These are phyloP conservation scores for Pseudonitzschia multiseries DNA, from an alignment of 108 stramenopile species.

Conservation along the genomic window DNA sequence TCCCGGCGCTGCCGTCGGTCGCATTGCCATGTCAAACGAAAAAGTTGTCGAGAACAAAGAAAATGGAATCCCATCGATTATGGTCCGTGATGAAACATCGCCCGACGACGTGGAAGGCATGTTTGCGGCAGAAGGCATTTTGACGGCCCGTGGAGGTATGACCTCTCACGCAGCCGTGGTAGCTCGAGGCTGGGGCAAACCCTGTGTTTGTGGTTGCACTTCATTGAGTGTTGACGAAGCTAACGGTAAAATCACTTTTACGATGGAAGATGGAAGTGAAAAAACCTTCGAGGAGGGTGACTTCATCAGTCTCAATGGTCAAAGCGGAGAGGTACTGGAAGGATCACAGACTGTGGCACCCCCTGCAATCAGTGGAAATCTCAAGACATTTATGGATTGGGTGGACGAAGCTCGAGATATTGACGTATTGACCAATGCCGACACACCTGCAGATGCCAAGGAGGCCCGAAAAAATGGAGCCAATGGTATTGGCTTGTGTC, in stretches of 20 bases:
- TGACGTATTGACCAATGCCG: constrained; percentile 84
- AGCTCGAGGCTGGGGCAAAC: constrained; percentile 91
- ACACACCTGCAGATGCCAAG: constrained; percentile 78
- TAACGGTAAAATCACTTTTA: constrained; percentile 52
- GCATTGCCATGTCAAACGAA: constrained; percentile 75
- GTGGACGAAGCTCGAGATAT: constrained; percentile 59
- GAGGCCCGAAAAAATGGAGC: constrained; percentile 77
- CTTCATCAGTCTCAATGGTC: constrained; percentile 74
- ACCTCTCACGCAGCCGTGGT: constrained; percentile 88
- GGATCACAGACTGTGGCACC: constrained; percentile 46
- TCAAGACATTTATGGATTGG: constrained; percentile 65
- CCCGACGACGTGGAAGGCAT: constrained; percentile 87
- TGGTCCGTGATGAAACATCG: constrained; percentile 78
- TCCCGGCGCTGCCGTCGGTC: constrained; percentile 59
- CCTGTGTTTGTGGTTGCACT: constrained; percentile 82
- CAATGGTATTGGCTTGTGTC: constrained; percentile 80
- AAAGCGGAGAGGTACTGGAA: constrained; percentile 74
- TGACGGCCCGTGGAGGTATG: constrained; percentile 86
- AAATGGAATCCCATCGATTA: constrained; percentile 58
- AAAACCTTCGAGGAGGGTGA: constrained; percentile 71
- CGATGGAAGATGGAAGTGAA: constrained; percentile 37
- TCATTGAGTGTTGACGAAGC: constrained; percentile 63
- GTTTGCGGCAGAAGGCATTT: constrained; percentile 76
- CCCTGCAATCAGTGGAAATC: constrained; percentile 52
- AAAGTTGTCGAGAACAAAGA: constrained; percentile 70